Conservation (phyloP, 2,329 filamentous ascomycete species). For the Fusarium gaditjirri region DNA sequence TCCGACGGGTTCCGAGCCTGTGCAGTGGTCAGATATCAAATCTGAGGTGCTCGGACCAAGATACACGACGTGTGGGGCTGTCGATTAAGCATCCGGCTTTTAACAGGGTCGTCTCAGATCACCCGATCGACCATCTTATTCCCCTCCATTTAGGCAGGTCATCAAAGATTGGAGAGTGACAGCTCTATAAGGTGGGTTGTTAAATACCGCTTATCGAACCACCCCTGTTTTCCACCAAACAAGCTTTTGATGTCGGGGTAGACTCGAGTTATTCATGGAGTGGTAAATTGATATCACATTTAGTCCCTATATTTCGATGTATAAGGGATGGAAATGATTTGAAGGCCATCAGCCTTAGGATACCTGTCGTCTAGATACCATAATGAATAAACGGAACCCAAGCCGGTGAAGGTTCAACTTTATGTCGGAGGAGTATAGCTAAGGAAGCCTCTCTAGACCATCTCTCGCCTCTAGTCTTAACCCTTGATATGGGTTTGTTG, state of each 20-base stretch:
- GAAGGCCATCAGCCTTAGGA: accelerated
- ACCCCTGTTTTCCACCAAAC: conserved; percentile 49
- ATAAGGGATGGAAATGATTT: accelerated
- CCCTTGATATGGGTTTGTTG: accelerated
- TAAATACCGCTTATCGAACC: conserved; percentile 43
- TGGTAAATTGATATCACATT: accelerated
- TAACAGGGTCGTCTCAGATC: conserved; percentile 65
- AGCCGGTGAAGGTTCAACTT: not conserved
- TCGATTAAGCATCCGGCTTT: conserved; percentile 69
- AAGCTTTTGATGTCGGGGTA: conserved; percentile 57
- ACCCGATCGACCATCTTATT: conserved; percentile 66
- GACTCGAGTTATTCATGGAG: conserved; percentile 41
- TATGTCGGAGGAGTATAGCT: not conserved
- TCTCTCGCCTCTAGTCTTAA: not conserved
- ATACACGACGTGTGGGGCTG: conserved; percentile 54
- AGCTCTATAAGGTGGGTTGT: not conserved
- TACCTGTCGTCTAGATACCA: not conserved
- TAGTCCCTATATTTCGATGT: accelerated
- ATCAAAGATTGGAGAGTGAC: not conserved
- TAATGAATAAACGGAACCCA: not conserved
- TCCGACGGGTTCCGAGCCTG: conserved; percentile 58
- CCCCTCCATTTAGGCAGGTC: conserved; percentile 52
- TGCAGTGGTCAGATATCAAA: conserved; percentile 68
- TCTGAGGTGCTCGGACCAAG: conserved; percentile 63
- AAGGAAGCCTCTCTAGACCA: not conserved